Conservation (phyloP, 345 rosid genomes). For the Hibiscus syriacus region DNA sequence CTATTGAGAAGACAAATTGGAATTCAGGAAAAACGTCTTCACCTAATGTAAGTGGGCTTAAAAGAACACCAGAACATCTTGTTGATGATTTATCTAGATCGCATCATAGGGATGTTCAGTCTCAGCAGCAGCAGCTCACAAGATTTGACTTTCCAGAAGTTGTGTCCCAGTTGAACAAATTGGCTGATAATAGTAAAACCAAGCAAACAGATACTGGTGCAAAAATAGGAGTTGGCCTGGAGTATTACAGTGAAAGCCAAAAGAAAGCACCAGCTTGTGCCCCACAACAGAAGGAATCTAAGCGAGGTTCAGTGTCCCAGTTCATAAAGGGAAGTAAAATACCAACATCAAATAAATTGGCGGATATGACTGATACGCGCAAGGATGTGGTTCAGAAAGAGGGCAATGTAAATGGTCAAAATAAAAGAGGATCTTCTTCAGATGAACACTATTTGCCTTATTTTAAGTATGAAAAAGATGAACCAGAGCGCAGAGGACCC, state of each 20-base stretch:
- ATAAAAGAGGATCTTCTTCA: slow-evolving; percentile 42
- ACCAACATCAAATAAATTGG: slow-evolving; percentile 23
- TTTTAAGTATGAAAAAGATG: no score
- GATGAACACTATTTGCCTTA: slow-evolving; percentile 57
- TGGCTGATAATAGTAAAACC: no score
- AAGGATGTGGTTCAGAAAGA: slow-evolving; percentile 35
- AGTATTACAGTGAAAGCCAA: slow-evolving; percentile 61
- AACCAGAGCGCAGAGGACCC: slow-evolving; percentile 68
- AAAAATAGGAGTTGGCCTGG: slow-evolving; percentile 38
- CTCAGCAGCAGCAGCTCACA: slow-evolving; percentile 40
- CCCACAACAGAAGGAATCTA: slow-evolving; percentile 40
- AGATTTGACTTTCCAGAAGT: slow-evolving; percentile 38
- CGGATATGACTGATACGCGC: slow-evolving; percentile 34
- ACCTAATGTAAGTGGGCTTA: slow-evolving; percentile 32
- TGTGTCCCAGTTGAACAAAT: slow-evolving; percentile 34
- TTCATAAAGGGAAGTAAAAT: slow-evolving; percentile 42
- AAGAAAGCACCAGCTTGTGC: slow-evolving; percentile 34
- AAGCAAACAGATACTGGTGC: slow-evolving; percentile 34
- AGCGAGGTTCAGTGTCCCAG: slow-evolving; percentile 39
- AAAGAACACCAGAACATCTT: slow-evolving; percentile 42
- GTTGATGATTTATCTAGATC: slow-evolving; percentile 44
- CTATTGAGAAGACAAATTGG: slow-evolving; percentile 36
- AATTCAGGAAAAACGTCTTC: slow-evolving; percentile 51
- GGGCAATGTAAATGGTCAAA: slow-evolving; percentile 36
- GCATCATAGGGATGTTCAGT: slow-evolving; percentile 31